phyloP scores from a whole-genome alignment of 2,329 filamentous ascomycete genomes.

The Fusarium piperis region DNA sequence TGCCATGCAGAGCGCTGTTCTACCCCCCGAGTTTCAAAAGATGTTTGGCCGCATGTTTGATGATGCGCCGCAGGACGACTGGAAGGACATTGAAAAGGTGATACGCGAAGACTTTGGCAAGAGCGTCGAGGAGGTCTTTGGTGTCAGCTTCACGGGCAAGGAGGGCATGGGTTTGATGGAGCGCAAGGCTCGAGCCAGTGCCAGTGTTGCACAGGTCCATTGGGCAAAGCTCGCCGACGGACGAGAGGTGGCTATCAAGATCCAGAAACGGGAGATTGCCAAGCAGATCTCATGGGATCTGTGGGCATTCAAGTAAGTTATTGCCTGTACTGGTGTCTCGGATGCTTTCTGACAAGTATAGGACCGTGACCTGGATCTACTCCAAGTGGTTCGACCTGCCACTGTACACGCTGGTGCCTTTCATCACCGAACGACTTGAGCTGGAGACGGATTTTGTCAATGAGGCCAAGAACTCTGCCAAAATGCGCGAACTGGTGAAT shows the following conservation, averaged over 20 bases:
- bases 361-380: conserved; percentile 83
- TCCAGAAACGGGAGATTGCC: conserved; percentile 94
- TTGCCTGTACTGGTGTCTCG: background rate
- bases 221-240: conserved; percentile 90
- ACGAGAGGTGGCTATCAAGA: conserved; percentile 91
- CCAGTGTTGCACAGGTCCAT: conserved; percentile 96
- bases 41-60: conserved; percentile 99
- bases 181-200: conserved; percentile 73
- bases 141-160: conserved; percentile 80
- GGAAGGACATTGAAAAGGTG: conserved; percentile 85
- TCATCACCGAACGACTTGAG: conserved; percentile 89
- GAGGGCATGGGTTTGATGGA: conserved; percentile 73
- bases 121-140: conserved; percentile 90
- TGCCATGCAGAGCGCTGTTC: conserved; percentile 94
- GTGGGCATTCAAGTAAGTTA: conserved; percentile 85
- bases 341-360: conserved; percentile 45
- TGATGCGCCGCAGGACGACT: conserved; percentile 92
- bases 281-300: conserved; percentile 94
- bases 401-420: conserved; percentile 88
- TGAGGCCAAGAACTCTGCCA: conserved; percentile 87
- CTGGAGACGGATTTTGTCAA: conserved; percentile 95
- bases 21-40: conserved; percentile 93
- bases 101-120: conserved; percentile 90
- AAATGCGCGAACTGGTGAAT: conserved; percentile 81
- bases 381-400: conserved; percentile 93